Conservation (phyloP, 305 asterid species). For the Solanum hybrid region DNA sequence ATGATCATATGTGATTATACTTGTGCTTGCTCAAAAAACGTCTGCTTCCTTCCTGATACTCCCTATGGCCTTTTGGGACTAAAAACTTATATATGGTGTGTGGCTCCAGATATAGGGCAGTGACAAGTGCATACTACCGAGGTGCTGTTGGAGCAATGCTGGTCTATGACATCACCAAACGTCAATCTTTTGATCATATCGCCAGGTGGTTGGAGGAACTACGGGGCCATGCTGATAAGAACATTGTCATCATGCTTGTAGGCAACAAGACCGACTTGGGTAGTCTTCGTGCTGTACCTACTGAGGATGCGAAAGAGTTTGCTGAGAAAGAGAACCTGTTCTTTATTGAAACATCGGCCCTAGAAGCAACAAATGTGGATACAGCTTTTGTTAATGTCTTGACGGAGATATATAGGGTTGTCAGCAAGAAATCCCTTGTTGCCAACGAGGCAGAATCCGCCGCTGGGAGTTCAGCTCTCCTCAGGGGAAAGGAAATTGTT, state of each 20-base stretch:
- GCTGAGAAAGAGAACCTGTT: slow-evolving; percentile 66
- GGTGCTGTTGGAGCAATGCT: slow-evolving; percentile 91
- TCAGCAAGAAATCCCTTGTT: slow-evolving; percentile 62
- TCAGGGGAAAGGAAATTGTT: slow-evolving; percentile 52
- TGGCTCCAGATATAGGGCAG: slow-evolving; percentile 67
- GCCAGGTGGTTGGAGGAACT: slow-evolving; percentile 73
- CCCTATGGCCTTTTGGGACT: neutral
- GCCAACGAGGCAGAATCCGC: slow-evolving; percentile 48
- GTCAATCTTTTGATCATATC: slow-evolving; percentile 62
- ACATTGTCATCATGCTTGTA: slow-evolving; percentile 64
- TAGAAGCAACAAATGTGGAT: slow-evolving; percentile 67
- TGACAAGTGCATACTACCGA: slow-evolving; percentile 81
- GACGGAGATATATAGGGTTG: slow-evolving; percentile 63
- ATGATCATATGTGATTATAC: neutral
- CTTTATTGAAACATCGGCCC: slow-evolving; percentile 84
- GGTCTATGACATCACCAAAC: slow-evolving; percentile 67
- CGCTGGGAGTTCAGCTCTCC: slow-evolving; percentile 53
- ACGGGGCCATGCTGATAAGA: slow-evolving; percentile 70
- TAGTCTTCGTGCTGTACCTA: slow-evolving; percentile 44
- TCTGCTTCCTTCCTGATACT: neutral
- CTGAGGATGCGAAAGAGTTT: slow-evolving; percentile 71
- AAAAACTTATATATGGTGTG: neutral
- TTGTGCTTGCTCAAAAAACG: neutral
- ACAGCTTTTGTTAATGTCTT: slow-evolving; percentile 53
- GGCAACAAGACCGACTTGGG: slow-evolving; percentile 78